Conservation (phyloP, 2,329 filamentous ascomycete genomes). For the Diaporthe aspalathi region DNA sequence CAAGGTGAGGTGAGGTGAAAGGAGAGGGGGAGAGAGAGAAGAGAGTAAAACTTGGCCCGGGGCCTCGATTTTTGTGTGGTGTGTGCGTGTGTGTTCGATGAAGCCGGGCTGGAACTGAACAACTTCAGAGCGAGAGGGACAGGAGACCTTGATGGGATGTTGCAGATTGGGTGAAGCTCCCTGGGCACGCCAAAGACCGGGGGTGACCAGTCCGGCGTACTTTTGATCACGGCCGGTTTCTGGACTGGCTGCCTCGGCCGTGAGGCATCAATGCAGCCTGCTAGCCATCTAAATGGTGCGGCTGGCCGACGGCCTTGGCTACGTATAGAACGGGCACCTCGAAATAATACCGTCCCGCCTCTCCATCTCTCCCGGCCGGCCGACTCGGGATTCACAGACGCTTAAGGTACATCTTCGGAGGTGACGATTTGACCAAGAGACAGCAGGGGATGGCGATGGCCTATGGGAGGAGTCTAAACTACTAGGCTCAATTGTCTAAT, state of each 20-base stretch:
- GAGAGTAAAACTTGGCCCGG: conserved; percentile 11
- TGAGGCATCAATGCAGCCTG: conserved; percentile 29
- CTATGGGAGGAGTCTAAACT: no score
- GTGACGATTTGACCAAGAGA: no score
- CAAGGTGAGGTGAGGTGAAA: conserved; percentile 19
- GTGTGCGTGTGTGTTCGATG: conserved; percentile 1
- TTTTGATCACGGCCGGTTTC: conserved; percentile 24
- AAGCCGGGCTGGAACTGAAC: conserved; percentile 30
- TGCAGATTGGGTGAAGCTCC: conserved; percentile 37
- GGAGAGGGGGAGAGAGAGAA: no score
- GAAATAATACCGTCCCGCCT: no score
- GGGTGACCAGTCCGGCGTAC: conserved; percentile 20
- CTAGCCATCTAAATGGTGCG: conserved; percentile 25
- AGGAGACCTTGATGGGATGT: conserved; percentile 36
- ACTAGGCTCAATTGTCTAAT: background rate
- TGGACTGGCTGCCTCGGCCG: conserved; percentile 21
- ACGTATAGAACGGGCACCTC: background rate
- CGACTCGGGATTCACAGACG: background rate
- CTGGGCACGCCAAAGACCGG: conserved; percentile 24
- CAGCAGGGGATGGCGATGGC: no score
- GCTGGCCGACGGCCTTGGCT: background rate
- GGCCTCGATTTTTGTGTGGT: conserved; percentile 32
- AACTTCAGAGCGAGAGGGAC: conserved; percentile 33
- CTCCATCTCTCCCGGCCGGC: background rate
- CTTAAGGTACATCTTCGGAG: background rate